phyloP scores from a whole-genome alignment of 495 filamentous ascomycete species.

The Peziza echinospora region DNA sequence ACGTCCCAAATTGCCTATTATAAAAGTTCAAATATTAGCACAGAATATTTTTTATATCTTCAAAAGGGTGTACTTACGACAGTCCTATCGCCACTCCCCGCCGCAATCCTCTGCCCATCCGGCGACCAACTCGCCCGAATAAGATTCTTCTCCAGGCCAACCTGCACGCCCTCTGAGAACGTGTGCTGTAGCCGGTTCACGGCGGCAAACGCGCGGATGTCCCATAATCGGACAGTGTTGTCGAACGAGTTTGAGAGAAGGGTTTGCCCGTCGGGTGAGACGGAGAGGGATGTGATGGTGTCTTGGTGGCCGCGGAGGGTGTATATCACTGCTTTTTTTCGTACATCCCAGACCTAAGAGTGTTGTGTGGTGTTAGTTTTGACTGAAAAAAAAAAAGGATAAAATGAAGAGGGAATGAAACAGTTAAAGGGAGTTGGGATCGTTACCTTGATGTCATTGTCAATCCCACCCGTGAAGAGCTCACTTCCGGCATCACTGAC shows the following conservation, averaged over 20 bases:
- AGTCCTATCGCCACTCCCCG: constrained; percentile 73
- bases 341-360: constrained; percentile 76
- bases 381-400: not conserved
- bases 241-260: constrained; percentile 87
- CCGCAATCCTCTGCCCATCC: constrained; percentile 66
- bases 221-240: constrained; percentile 83
- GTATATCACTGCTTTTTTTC: constrained; percentile 73
- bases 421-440: constrained; percentile 17
- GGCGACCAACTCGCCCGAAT: constrained; percentile 78
- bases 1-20: constrained; percentile 68
- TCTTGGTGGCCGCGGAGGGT: constrained; percentile 77
- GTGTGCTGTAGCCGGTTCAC: constrained; percentile 60
- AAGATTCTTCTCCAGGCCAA: constrained; percentile 79
- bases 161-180: constrained; percentile 60
- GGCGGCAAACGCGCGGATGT: constrained; percentile 85
- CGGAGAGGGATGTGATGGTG: constrained; percentile 67
- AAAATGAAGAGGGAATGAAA: not conserved
- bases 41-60: too few species aligned
- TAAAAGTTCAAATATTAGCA: not conserved
- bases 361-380: too few species aligned
- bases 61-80: constrained; percentile 24
- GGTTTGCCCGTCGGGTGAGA: constrained; percentile 80
- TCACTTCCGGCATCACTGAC: constrained; percentile 86
- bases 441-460: constrained; percentile 93
- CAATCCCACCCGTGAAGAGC: constrained; percentile 83